phyloP scores from a whole-genome alignment of 305 asterid genomes.

The Solanum hybrid region DNA sequence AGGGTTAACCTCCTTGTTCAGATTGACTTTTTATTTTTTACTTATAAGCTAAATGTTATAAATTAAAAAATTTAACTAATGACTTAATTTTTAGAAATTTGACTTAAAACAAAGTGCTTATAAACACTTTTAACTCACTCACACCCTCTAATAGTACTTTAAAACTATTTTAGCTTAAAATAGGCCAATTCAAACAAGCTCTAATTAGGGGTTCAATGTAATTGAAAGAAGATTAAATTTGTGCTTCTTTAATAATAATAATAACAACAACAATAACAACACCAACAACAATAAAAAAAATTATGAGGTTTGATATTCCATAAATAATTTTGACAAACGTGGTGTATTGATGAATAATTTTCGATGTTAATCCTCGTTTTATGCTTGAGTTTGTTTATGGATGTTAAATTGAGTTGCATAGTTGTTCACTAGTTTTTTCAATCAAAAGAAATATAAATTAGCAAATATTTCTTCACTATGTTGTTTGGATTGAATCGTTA shows the following conservation, averaged over 20 bases:
- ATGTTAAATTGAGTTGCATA: neutral
- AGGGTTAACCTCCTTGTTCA: neutral
- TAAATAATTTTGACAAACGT: neutral
- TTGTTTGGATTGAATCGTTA: neutral
- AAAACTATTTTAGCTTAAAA: neutral
- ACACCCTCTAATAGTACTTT: neutral
- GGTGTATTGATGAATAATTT: too few relatives aligned
- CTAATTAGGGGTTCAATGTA: neutral
- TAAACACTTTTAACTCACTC: neutral
- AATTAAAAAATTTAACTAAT: neutral
- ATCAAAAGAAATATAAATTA: neutral
- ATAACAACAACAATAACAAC: neutral
- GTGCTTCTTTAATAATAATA: neutral
- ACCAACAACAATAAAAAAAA: neutral
- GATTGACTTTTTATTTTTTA: neutral
- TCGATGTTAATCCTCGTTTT: too few relatives aligned
- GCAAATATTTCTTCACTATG: neutral
- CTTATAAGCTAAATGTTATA: neutral
- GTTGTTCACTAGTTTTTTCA: neutral
- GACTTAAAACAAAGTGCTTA: neutral
- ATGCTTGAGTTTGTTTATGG: too few relatives aligned
- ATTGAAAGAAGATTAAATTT: neutral
- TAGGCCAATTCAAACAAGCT: neutral
- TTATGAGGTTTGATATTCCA: neutral
- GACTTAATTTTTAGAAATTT: neutral